Conservation (phyloP, 2,329 filamentous ascomycete species). For the Coniochaeta ligniaria region DNA sequence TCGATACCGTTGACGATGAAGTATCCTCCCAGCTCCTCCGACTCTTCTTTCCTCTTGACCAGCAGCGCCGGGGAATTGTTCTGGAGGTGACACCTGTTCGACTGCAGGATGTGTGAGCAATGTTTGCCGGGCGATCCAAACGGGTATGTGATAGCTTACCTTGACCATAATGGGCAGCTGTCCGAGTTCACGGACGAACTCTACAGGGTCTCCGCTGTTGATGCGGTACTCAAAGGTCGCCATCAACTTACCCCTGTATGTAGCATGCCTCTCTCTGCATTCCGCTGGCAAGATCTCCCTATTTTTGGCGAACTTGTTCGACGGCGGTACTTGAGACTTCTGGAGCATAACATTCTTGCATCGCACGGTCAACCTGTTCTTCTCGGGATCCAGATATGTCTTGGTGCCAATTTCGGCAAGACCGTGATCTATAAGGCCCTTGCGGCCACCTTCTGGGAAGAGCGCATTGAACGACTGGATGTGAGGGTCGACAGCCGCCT, state of each 20-base stretch:
- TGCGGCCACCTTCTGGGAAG: slow-evolving; percentile 62
- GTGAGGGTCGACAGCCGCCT: slow-evolving; percentile 82
- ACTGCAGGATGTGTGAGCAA: slow-evolving; percentile 41
- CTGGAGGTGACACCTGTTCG: slow-evolving; percentile 85
- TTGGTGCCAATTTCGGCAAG: slow-evolving; percentile 87
- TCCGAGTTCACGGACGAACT: slow-evolving; percentile 78
- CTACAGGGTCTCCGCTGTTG: slow-evolving; percentile 78
- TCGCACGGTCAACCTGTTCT: slow-evolving; percentile 71
- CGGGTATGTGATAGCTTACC: slow-evolving; percentile 37
- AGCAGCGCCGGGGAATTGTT: slow-evolving; percentile 75
- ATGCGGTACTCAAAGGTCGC: slow-evolving; percentile 79
- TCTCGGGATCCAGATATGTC: slow-evolving; percentile 76
- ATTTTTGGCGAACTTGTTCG: slow-evolving; percentile 78
- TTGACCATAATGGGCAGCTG: slow-evolving; percentile 90
- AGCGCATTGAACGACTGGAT: slow-evolving; percentile 93
- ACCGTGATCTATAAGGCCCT: slow-evolving; percentile 58
- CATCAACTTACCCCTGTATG: slow-evolving; percentile 81
- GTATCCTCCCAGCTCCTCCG: slow-evolving; percentile 92
- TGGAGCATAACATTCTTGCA: slow-evolving; percentile 78
- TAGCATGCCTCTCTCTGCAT: slow-evolving; percentile 86
- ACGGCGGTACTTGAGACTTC: slow-evolving; percentile 69
- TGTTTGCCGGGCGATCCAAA: background rate
- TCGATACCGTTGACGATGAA: slow-evolving; percentile 98
- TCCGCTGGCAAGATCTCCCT: slow-evolving; percentile 86
- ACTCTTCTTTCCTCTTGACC: slow-evolving; percentile 85